Evolutionary conservation across 345 rosid species (phyloP).

Genomic region (Excoecaria agallocha): DNA sequence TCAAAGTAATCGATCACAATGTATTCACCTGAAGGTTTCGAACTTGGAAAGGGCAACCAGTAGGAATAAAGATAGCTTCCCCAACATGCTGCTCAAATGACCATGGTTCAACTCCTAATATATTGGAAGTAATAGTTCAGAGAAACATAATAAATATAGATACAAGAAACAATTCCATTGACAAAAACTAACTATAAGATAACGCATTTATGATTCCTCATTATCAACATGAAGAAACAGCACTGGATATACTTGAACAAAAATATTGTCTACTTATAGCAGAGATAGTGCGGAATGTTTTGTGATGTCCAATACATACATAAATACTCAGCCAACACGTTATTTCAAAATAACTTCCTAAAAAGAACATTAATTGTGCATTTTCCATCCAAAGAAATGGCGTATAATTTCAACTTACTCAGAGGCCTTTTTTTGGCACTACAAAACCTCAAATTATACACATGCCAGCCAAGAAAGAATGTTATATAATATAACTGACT

Average conservation of each 20-base stretch:
- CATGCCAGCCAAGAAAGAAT: background rate
- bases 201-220: background rate
- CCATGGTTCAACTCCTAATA: conserved; percentile 93
- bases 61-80: conserved; percentile 85
- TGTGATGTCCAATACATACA: background rate
- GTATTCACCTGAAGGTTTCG: conserved; percentile 68
- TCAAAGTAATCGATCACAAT: conserved; percentile 10
- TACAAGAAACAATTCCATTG: background rate
- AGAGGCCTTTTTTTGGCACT: background rate
- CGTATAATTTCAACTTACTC: background rate
- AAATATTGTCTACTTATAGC: background rate
- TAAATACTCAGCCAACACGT: background rate
- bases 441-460: background rate
- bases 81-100: conserved; percentile 75
- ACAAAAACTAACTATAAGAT: background rate
- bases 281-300: background rate
- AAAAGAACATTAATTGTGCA: background rate
- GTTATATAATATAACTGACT: background rate
- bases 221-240: conserved; percentile 3
- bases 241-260: background rate
- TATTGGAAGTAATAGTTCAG: conserved; percentile 2
- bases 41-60: conserved; percentile 91
- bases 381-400: background rate
- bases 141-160: background rate
- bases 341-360: conserved; percentile 3